phyloP scores from a whole-genome alignment of 2,329 filamentous ascomycete species.

The Acephala macrosclerotiorum region DNA sequence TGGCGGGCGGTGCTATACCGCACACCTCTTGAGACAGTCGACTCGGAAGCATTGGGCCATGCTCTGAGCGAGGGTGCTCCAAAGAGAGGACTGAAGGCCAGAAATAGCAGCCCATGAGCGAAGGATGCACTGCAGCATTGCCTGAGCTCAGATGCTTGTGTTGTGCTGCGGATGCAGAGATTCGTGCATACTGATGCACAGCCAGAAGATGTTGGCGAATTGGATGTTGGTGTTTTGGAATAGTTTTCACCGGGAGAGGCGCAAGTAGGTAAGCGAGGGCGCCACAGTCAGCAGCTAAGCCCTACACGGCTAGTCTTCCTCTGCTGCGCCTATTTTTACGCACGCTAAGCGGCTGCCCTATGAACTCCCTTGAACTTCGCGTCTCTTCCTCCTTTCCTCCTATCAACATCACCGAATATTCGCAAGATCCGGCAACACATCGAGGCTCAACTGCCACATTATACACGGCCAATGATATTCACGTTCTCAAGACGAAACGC shows the following conservation, averaged over 20 bases:
- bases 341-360: neutral
- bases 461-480: neutral
- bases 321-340: slow-evolving; percentile 1
- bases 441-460: slow-evolving; percentile 1
- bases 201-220: slow-evolving; percentile 10
- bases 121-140: slow-evolving; percentile 13
- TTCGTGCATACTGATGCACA: slow-evolving; percentile 14
- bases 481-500: neutral
- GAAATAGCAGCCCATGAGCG: slow-evolving; percentile 17
- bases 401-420: slow-evolving; percentile 1
- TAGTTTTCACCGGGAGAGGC: slow-evolving; percentile 2
- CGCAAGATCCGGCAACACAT: neutral
- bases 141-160: slow-evolving; percentile 8
- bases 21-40: neutral
- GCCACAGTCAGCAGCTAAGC: neutral
- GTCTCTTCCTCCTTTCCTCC: neutral
- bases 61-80: neutral
- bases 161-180: slow-evolving; percentile 12
- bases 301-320: neutral
- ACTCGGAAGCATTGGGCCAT: neutral
- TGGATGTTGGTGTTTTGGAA: neutral
- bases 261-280: neutral
- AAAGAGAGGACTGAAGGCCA: slow-evolving; percentile 1
- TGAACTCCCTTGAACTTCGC: neutral
- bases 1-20: slow-evolving; percentile 8